Evolutionary conservation across 768 basidiomycete genomes (phyloP), one percentile per base, ranked within the genome.

Genomic region (Lentinus tigrinus): DNA sequence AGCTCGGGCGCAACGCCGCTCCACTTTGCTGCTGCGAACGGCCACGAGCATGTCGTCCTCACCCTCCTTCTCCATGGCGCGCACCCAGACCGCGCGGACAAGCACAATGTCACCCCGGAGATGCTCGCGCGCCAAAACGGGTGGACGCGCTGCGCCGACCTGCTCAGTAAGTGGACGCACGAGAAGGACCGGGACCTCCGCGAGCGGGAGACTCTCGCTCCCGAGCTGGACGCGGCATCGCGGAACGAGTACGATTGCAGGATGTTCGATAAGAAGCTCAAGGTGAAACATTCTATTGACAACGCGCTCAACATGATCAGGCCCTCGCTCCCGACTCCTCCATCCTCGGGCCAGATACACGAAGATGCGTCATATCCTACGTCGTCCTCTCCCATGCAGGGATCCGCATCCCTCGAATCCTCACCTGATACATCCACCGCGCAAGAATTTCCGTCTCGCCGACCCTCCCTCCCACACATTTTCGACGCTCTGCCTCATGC

Each of bases 11-110:
- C 90, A 3, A 97, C 96, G 0, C 93, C 97, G 0, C 85, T 98
- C 24, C 97, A 99, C 70, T 99, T 98, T 70, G 96, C 97, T 14
- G 90, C 95, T 34, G 95, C 96, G 27, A 95, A 97, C 66, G 95
- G 95, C 3, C 93, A 99, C 73, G 83, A 83, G 28, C 73, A 79
- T 24, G 85, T 95, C 64, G 84, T 94, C 44, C 81, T 79, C 58
- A 84, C 89, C 36, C 85, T 99, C 42, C 85, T 99, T 38, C 82
- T 88, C 17, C 86, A 85, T 61, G 95, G 95, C 47, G 97, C 96
- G 8, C 81, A 85, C 57, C 84, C 94, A 21, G 80, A 88, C 70
- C 84, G 86, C 43, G 71, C 87, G 5, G 96, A 99, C 75, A 99
- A 98, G 70, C 89, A 94, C 73, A 94, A 93, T 4, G 77, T 93